Conservation (phyloP, 305 asterid genomes). For the Fraxinus xanthoxyloides region DNA sequence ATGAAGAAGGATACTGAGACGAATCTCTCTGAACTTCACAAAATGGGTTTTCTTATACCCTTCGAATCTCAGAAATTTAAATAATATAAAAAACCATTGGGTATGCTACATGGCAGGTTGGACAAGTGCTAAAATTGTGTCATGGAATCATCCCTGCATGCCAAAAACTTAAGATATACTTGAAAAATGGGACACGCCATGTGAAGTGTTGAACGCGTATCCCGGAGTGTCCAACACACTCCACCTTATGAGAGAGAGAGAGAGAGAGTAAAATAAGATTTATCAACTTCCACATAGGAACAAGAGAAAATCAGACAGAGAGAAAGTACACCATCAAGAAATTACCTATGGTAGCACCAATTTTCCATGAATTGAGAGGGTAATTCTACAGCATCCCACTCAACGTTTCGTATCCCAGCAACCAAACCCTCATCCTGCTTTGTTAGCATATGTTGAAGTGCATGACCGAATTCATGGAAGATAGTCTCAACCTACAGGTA, state of each 20-base stretch:
- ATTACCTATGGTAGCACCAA: conserved; percentile 98
- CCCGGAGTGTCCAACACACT: background rate
- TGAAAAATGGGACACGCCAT: background rate
- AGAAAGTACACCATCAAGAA: conserved; percentile 1
- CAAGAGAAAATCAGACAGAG: background rate
- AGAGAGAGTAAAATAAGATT: background rate
- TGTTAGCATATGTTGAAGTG: conserved; percentile 99
- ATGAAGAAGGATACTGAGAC: background rate
- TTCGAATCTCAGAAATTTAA: background rate
- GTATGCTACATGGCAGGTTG: background rate
- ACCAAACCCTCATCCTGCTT: conserved; percentile 97
- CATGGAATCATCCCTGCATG: background rate
- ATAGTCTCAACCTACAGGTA: conserved; percentile 88
- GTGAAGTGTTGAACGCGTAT: background rate
- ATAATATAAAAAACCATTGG: background rate
- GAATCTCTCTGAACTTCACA: background rate
- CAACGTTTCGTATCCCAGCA: conserved; percentile 91
- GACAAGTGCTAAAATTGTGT: background rate
- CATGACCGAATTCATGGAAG: conserved; percentile 98
- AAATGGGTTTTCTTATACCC: background rate
- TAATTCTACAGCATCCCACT: conserved; percentile 99
- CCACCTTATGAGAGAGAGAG: background rate
- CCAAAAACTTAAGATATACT: background rate
- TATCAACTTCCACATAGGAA: background rate
- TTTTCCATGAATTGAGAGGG: conserved; percentile 99